Conservation (phyloP, 495 filamentous ascomycete genomes). For the Penicillium salamii region DNA sequence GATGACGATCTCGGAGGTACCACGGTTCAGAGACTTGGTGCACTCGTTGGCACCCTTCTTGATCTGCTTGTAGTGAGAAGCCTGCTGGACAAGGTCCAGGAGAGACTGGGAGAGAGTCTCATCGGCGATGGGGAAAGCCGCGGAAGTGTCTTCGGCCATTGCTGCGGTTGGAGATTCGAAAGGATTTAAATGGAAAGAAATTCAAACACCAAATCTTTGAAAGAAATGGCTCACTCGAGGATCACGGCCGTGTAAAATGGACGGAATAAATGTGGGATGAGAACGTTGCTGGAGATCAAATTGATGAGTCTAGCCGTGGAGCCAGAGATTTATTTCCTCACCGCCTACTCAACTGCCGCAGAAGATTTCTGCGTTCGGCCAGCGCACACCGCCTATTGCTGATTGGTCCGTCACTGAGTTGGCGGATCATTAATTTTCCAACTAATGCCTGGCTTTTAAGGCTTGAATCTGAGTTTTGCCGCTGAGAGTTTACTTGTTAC, state of each 20-base stretch:
- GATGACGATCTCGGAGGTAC: constrained; percentile 86
- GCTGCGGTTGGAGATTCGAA: constrained; percentile 13
- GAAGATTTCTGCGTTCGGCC: background rate
- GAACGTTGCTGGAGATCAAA: constrained; percentile 6
- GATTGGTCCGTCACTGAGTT: background rate
- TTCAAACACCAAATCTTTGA: constrained; percentile 22
- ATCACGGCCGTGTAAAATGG: constrained; percentile 38
- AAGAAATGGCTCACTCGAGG: constrained; percentile 44
- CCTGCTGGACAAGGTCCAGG: constrained; percentile 86
- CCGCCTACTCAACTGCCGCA: background rate
- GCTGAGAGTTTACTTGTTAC: too few relatives aligned
- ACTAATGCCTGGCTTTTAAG: too few relatives aligned
- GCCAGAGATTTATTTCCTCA: background rate
- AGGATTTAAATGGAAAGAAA: background rate
- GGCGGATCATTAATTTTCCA: too few relatives aligned
- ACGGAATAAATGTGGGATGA: constrained; percentile 8
- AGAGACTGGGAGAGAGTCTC: constrained; percentile 72
- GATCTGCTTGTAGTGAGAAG: constrained; percentile 75
- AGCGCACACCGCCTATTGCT: background rate
- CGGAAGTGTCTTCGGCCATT: constrained; percentile 41
- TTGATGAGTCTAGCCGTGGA: background rate
- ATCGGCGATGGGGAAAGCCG: constrained; percentile 90
- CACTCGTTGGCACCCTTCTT: constrained; percentile 77
- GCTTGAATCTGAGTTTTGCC: too few relatives aligned
- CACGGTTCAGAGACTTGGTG: constrained; percentile 86